Conservation (phyloP, 345 rosid species). For the Populus pruinosa region DNA sequence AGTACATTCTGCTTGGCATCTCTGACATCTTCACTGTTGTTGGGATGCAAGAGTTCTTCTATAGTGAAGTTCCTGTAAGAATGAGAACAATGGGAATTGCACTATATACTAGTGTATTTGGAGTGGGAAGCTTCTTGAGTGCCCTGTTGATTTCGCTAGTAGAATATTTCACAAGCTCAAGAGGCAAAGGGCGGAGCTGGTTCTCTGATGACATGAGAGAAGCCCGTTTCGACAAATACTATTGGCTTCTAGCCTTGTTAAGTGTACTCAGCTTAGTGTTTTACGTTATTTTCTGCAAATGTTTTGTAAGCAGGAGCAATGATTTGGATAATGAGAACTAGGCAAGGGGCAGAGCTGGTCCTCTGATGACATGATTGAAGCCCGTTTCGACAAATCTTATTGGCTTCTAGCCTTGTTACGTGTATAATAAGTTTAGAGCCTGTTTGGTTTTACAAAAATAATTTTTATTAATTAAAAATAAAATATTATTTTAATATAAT, state of each 20-base stretch:
- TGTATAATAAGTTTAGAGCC: not conserved
- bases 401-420: conserved; percentile 69
- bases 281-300: conserved; percentile 56
- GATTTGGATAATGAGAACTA: conserved; percentile 28
- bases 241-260: conserved; percentile 66
- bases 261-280: conserved; percentile 56
- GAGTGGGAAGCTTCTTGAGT: conserved; percentile 85
- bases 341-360: conserved; percentile 61
- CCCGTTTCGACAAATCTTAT: conserved; percentile 65
- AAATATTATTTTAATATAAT: no score
- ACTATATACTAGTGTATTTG: conserved; percentile 81
- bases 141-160: conserved; percentile 62
- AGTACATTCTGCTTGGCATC: conserved; percentile 75
- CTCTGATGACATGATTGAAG: conserved; percentile 78
- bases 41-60: conserved; percentile 97
- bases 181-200: conserved; percentile 52
- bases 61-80: conserved; percentile 72
- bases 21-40: conserved; percentile 93
- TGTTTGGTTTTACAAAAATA: no score
- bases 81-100: conserved; percentile 97
- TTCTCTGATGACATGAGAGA: conserved; percentile 87
- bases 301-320: conserved; percentile 34
- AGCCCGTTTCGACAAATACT: conserved; percentile 66
- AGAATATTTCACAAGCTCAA: conserved; percentile 44
- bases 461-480: no score